Evolutionary conservation across 2,329 filamentous ascomycete genomes (phyloP), one percentile per base, ranked within the genome.

Genomic region (Beauveria scarabaeidicola): DNA sequence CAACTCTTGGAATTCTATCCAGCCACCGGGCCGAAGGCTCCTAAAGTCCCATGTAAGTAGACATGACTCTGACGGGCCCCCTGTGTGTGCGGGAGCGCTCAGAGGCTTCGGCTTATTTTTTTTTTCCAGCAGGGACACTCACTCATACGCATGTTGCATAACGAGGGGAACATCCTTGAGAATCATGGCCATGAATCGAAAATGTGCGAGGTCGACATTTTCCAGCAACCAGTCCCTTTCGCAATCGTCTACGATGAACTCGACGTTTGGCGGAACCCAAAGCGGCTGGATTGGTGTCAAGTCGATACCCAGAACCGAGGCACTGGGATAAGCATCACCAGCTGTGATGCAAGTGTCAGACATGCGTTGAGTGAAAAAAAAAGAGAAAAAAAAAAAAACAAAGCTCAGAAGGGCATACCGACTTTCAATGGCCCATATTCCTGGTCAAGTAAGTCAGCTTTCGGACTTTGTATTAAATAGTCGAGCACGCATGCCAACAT

Each of bases 181-280:
- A 32, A 78, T 75, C 27, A 63, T 74, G 65, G 75, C 82, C 74
- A 73, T 79, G 66, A 66, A 78, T 65, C 71, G 76, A 65, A 77
- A 80, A 74, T 77, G 77, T 1, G 86, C 78, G 63, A 81, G 77
- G 67, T 86, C 83, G 66, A 81, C 85, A 57, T 78, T 73, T 53
- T 80, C 81, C 27, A 74, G 72, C 5, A 72, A 63, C 85, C 85
- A 88, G 9, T 81, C 76, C 51, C 80, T 75, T 63, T 86, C 72
- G 54, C 79, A 78, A 66, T 87, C 84, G 65, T 87, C 84, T 10
- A 88, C 77, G 61, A 85, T 74, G 70, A 86, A 86, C 8, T 75
- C 75, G n/a, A 83, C 76, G 66, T 87, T 87, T 11, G 80, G 76
- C 17, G 83, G 84, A 13, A 86, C 75, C 69, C 73, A 76, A 40